Evolutionary conservation across 148 eudicot genomes (phyloP), one percentile per base, ranked within the genome.

Genomic region (Persicaria tinctoria): DNA sequence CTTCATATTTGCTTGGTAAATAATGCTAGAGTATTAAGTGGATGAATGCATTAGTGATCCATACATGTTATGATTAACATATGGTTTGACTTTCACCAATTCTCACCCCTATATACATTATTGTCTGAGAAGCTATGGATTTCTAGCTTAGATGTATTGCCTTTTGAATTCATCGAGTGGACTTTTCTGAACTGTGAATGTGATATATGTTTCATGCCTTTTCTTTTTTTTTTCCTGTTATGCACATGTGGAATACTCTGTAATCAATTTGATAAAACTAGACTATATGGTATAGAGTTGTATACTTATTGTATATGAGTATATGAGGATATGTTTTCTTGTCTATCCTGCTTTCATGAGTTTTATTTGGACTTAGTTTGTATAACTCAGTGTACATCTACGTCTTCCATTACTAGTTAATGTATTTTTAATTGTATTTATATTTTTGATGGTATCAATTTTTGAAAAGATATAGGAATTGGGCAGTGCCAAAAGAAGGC

Each of bases 21-120:
- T 27, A 20, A 13, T 38, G 48, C 47, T 66, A 13, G 5, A 66
- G 47, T 66, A 66, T 66, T 44, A 66, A 44, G 48, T n/a, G 44
- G 46, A 32, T 64, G 12, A 11, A 32, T 64, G 17, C 4, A 13
- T 12, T 63, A 41, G 47, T 66, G 70, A 41, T 14, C 17, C 5
- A 13, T 4, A 66, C 18, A 13, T 66, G 70, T 66, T 12, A 66
- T 64, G 70, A 44, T 64, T 64, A 64, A 38, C 70, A 41, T 47
- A 12, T 38, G 38, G 47, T 66, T 32, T 66, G 70, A 47, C 18
- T 44, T 63, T 63, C 16, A 27, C 38, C 5, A 66, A 13, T 17
- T 66, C 48, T 47, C n/a, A 41, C 16, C 27, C 70, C 18, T 2
- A 17, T 66, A 3, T 66, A 66, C 70, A 41, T 66, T 44, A 66